A percentile compares a stretch with the other conserved stretches of the same genome.
Conservation (phyloP, 1,284 basidiomycete species). For the Neolentinus lepideus region DNA sequence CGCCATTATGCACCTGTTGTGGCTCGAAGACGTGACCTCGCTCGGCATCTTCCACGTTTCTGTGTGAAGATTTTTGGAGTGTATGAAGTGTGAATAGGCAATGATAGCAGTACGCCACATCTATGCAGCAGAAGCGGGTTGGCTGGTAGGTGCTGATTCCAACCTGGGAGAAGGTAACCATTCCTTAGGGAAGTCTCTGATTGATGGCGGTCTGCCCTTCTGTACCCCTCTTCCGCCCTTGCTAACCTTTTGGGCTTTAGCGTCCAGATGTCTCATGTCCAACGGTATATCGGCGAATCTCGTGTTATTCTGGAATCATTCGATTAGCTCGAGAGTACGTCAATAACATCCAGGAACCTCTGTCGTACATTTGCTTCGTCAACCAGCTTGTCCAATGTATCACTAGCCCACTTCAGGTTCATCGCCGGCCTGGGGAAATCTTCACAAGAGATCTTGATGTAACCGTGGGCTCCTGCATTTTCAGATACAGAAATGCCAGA, state of each 20-base stretch:
- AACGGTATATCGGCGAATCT: conserved; percentile 59
- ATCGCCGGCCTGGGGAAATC: conserved; percentile 69
- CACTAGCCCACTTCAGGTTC: conserved; percentile 86
- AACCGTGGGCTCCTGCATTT: conserved; percentile 57
- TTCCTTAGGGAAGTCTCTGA: conserved; percentile 74
- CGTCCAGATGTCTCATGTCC: conserved; percentile 72
- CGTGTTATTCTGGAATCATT: conserved; percentile 29
- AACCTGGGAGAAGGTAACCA: conserved; percentile 50
- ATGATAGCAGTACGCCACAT: background rate
- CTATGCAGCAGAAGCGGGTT: background rate
- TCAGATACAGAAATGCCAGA: conserved; percentile 42
- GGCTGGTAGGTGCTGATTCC: background rate
- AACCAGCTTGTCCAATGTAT: conserved; percentile 67
- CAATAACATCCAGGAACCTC: conserved; percentile 3
- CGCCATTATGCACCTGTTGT: too few relatives aligned
- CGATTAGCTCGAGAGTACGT: conserved; percentile 23
- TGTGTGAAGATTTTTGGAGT: too few relatives aligned
- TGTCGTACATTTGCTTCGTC: conserved; percentile 69
- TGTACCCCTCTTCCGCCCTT: conserved; percentile 40
- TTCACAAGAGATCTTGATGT: conserved; percentile 82
- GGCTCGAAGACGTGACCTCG: too few relatives aligned
- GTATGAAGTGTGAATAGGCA: too few relatives aligned
- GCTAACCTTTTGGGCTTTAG: conserved; percentile 62
- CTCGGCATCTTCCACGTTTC: too few relatives aligned
- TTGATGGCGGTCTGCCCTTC: conserved; percentile 48